A percentile compares a stretch with the other conserved stretches of the same genome.
Evolutionary conservation across 164 flowering plant genomes (phyloP).

Genomic region (Platanus orientalis): DNA sequence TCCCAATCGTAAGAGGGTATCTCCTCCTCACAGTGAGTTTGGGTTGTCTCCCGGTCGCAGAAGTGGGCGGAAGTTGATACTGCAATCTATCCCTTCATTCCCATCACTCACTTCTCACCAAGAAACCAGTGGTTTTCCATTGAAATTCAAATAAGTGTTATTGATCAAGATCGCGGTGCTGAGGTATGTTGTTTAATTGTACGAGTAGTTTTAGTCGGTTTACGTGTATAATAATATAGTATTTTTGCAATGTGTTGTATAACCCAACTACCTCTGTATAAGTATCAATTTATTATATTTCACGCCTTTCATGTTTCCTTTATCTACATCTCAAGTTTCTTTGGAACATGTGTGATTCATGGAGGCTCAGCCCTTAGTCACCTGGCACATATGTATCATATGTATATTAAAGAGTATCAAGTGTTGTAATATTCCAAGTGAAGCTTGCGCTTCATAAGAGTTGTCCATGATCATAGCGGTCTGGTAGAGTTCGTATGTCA

Average conservation of each 20-base stretch:
- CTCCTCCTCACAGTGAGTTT: slow-evolving; percentile 57
- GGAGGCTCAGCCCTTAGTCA: no score
- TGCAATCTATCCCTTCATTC: slow-evolving; percentile 81
- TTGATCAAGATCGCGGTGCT: slow-evolving; percentile 6
- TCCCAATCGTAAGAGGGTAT: slow-evolving; percentile 89
- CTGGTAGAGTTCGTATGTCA: no score
- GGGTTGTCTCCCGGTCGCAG: slow-evolving; percentile 46
- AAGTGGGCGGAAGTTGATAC: slow-evolving; percentile 67
- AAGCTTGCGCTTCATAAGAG: no score
- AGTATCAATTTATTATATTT: slow-evolving; percentile 3
- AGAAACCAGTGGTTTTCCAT: slow-evolving; percentile 8
- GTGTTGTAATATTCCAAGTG: no score
- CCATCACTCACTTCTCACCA: slow-evolving; percentile 60
- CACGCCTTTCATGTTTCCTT: neutral
- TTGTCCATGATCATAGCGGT: no score
- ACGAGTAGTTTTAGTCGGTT: slow-evolving; percentile 2
- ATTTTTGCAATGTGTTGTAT: slow-evolving; percentile 9
- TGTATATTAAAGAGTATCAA: no score
- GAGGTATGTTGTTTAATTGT: slow-evolving; percentile 20
- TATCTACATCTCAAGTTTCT: neutral
- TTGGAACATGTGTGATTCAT: neutral
- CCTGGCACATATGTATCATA: no score
- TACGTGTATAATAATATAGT: slow-evolving; percentile 21
- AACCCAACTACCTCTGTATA: slow-evolving; percentile 14
- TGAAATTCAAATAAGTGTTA: slow-evolving; percentile 14